Conservation (phyloP, 1,284 basidiomycete genomes). For the Chalciporus piperatoides region DNA sequence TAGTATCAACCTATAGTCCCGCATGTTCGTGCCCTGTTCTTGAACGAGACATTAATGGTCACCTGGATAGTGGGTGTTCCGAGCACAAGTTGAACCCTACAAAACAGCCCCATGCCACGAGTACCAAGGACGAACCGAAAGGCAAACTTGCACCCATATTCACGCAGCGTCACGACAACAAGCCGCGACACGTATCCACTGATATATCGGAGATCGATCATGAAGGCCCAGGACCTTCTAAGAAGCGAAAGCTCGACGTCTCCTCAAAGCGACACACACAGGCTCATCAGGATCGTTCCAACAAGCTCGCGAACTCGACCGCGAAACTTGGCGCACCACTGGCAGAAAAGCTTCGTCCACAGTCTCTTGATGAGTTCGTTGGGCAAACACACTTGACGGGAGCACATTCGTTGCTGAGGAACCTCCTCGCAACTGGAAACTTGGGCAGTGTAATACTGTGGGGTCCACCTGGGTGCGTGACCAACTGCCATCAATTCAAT, state of each 20-base stretch:
- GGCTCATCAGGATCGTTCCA: slow-evolving; percentile 28
- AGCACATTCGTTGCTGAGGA: slow-evolving; percentile 50
- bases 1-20: slow-evolving; percentile 34
- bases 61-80: slow-evolving; percentile 46
- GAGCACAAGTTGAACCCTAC: slow-evolving; percentile 15
- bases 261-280: slow-evolving; percentile 4
- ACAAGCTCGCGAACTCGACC: slow-evolving; percentile 24
- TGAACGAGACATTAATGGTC: slow-evolving; percentile 44
- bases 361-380: slow-evolving; percentile 57
- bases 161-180: slow-evolving; percentile 20
- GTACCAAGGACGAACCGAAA: slow-evolving; percentile 11
- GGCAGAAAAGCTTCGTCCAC: slow-evolving; percentile 64
- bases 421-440: slow-evolving; percentile 43
- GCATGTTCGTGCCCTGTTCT: slow-evolving; percentile 42
- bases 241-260: slow-evolving; percentile 32
- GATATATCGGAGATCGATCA: neutral
- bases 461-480: slow-evolving; percentile 69
- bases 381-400: slow-evolving; percentile 64
- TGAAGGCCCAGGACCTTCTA: slow-evolving; percentile 17
- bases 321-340: slow-evolving; percentile 47
- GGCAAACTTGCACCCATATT: slow-evolving; percentile 33
- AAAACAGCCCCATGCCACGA: neutral
- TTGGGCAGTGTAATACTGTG: slow-evolving; percentile 67
- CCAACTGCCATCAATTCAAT: neutral
- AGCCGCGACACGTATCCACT: neutral